Conservation (phyloP, 2,329 filamentous ascomycete genomes). For the Zymoseptoria brevis region DNA sequence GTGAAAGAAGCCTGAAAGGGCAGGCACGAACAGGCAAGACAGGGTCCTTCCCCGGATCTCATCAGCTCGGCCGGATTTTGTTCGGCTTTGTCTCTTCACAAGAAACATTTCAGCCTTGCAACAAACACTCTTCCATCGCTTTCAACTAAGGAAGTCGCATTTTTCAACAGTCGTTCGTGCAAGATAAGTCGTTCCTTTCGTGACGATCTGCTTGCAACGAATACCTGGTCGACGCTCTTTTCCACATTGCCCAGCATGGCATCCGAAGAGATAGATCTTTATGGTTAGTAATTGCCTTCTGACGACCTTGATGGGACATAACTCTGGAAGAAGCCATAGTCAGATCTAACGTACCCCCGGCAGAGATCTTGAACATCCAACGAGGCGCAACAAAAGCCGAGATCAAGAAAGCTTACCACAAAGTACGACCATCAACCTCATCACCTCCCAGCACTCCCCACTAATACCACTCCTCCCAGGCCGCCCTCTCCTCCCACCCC, state of each 20-base stretch:
- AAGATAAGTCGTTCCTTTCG: not conserved
- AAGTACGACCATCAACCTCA: conserved; percentile 46
- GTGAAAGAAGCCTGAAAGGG: not conserved
- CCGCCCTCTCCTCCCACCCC: conserved; percentile 72
- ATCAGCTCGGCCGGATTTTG: not conserved
- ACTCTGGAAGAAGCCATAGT: not conserved
- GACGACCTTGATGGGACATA: not conserved
- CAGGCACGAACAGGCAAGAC: too few relatives aligned
- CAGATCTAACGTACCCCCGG: conserved; percentile 23
- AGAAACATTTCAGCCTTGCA: not conserved
- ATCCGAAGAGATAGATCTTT: conserved; percentile 51
- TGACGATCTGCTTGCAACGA: not conserved
- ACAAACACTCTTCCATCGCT: not conserved
- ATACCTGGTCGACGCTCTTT: not conserved
- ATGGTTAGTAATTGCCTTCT: conserved; percentile 33
- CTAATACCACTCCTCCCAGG: conserved; percentile 7
- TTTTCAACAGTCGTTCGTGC: not conserved
- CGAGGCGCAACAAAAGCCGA: conserved; percentile 66
- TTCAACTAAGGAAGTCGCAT: not conserved
- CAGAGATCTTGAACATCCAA: conserved; percentile 72
- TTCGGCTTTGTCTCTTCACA: not conserved
- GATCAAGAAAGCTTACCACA: conserved; percentile 94
- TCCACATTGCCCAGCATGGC: conserved; percentile 13
- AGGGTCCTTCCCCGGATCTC: not conserved
- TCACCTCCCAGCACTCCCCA: not conserved